A percentile compares a stretch with the other conserved stretches of the same genome.
Conservation (phyloP, 371 early-diverging fungal genomes). For the Coelomomyces lativittatus region DNA sequence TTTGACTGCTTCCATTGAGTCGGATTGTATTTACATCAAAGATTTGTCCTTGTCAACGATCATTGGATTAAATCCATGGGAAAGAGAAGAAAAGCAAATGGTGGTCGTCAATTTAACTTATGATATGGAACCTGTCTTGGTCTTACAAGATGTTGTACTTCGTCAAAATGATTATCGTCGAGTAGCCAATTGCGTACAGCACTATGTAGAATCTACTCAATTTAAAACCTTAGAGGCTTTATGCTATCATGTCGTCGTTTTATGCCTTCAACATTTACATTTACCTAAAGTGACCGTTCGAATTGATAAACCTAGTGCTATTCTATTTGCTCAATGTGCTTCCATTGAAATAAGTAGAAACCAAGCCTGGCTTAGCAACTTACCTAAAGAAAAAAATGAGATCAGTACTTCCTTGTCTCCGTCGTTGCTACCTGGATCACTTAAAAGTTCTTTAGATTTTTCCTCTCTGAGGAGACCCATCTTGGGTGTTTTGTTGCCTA, state of each 20-base stretch:
- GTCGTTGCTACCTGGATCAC: slow-evolving; percentile 6
- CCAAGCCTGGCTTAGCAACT: neutral
- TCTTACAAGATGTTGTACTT: slow-evolving; percentile 26
- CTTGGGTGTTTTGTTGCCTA: slow-evolving; percentile 5
- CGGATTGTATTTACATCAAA: slow-evolving; percentile 5
- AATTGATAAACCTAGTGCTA: slow-evolving; percentile 27
- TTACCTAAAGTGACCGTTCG: slow-evolving; percentile 32
- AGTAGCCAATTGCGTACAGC: slow-evolving; percentile 56
- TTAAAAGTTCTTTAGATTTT: slow-evolving; percentile 4
- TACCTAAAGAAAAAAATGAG: neutral
- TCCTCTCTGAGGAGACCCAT: too few species aligned
- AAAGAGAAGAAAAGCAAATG: slow-evolving; percentile 79
- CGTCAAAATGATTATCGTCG: slow-evolving; percentile 59
- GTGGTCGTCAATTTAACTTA: slow-evolving; percentile 61
- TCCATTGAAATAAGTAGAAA: slow-evolving; percentile 20
- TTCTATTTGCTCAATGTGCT: slow-evolving; percentile 18
- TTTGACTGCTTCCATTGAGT: neutral
- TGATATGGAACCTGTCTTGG: slow-evolving; percentile 30
- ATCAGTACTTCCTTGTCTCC: slow-evolving; percentile 1
- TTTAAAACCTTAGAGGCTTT: slow-evolving; percentile 32
- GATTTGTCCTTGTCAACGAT: slow-evolving; percentile 61
- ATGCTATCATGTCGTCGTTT: slow-evolving; percentile 11
- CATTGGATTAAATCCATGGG: slow-evolving; percentile 88
- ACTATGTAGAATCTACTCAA: slow-evolving; percentile 28
- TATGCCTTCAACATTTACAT: slow-evolving; percentile 41